phyloP scores from a whole-genome alignment of 2,329 filamentous ascomycete species.

The Aspergillus tamarii region DNA sequence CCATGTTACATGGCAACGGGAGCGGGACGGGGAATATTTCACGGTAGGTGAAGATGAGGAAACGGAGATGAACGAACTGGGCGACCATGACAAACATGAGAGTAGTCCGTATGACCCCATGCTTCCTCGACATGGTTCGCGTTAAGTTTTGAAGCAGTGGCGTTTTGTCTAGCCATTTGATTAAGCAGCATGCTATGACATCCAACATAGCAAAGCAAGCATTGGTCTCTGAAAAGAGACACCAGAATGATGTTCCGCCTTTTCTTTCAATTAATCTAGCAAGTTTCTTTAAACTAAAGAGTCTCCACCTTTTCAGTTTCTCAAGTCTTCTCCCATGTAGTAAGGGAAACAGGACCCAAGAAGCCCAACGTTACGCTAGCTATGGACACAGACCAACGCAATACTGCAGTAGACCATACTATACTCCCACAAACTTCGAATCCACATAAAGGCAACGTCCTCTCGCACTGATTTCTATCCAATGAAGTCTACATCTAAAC shows the following conservation, averaged over 20 bases:
- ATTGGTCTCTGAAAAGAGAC: not conserved
- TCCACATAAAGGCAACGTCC: not conserved
- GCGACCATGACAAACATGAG: not conserved
- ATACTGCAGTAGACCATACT: not conserved
- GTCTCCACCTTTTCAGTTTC: too few relatives aligned
- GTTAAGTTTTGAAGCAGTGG: not conserved
- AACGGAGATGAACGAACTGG: slow-evolving; percentile 1
- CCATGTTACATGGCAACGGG: not conserved
- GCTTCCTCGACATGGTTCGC: not conserved
- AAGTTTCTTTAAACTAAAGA: too few relatives aligned
- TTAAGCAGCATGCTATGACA: too few relatives aligned
- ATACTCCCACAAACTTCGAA: not conserved
- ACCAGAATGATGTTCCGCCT: not conserved
- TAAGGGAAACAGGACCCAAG: too few relatives aligned
- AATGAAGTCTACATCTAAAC: too few relatives aligned
- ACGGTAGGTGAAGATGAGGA: slow-evolving; percentile 1
- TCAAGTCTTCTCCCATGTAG: too few relatives aligned
- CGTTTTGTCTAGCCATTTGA: too few relatives aligned
- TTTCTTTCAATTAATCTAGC: not conserved
- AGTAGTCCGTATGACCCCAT: slow-evolving; percentile 7
- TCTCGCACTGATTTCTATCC: not conserved
- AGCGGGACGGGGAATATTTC: slow-evolving; percentile 5
- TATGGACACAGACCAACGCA: not conserved
- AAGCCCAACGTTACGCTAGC: not conserved
- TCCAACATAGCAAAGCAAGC: too few relatives aligned